Evolutionary conservation across 306 rosid genomes (phyloP), one percentile per base, ranked within the genome.

Genomic region (Hippophae rhamnoides): DNA sequence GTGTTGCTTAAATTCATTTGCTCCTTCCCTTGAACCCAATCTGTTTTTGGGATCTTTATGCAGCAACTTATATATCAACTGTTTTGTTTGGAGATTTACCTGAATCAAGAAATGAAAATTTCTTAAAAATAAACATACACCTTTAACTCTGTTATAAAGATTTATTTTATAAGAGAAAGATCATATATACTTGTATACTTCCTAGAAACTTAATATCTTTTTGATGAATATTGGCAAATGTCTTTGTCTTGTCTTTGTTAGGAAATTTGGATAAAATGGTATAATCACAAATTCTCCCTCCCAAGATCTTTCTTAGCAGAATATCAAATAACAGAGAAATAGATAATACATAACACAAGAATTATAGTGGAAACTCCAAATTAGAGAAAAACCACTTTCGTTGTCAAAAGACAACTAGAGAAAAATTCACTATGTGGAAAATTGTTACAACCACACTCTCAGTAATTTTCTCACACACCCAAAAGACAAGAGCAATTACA

Each of bases 191-290:
- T 74, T 61, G 76, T 82, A 74, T 78, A 31, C 88, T 83, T 74
- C 77, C 74, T 55, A 96, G 93, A 78, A 92, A 92, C 69, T 84
- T 92, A 58, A 92, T 89, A 76, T 92, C 99, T 78, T 92, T 92
- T 52, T 84, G 99, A 66, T 88, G 99, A 79, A 92, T 82, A 58
- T 92, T 88, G 69, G 93, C 73, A 57, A 92, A 92, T 31, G 99
- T 88, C 66, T 70, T 65, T 88, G 99, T 78, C 99, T 88, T 52
- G 95, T 81, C 75, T 76, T 88, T 13, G n/a, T n/a, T n/a, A n/a
- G n/a, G n/a, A n/a, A n/a, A n/a, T n/a, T n/a, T n/a, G n/a, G n/a
- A n/a, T n/a, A n/a, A n/a, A n/a, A n/a, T n/a, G n/a, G n/a, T n/a
- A n/a, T n/a, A n/a, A n/a, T n/a, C n/a, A n/a, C n/a, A n/a, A n/a